Conservation (phyloP, 176 grass and related monocot genomes). For the Carex littledalei region DNA sequence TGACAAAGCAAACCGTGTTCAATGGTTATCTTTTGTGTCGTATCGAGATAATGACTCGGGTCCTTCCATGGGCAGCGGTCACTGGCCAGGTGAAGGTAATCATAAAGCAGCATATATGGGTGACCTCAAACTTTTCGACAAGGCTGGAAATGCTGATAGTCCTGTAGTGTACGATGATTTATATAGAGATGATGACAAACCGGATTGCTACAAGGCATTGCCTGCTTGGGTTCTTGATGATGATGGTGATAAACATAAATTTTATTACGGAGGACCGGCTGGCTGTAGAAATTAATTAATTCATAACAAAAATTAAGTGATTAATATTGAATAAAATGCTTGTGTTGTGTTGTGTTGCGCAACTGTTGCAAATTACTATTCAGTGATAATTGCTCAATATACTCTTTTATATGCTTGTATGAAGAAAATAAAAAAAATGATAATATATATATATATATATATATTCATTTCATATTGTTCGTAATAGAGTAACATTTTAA, state of each 20-base stretch:
- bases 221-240: background rate
- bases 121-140: background rate
- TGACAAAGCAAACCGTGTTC: background rate
- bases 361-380: too few relatives aligned
- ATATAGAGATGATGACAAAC: background rate
- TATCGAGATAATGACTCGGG: background rate
- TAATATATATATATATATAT: too few relatives aligned
- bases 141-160: background rate
- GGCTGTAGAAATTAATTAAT: background rate
- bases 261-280: background rate
- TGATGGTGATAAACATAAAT: background rate
- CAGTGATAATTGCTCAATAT: too few relatives aligned
- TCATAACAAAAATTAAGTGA: background rate
- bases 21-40: background rate
- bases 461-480: too few relatives aligned
- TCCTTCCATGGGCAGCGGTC: conserved; percentile 15
- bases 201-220: background rate
- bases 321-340: background rate
- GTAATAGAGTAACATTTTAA: too few relatives aligned
- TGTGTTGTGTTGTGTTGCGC: too few relatives aligned
- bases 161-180: background rate
- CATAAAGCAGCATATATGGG: conserved; percentile 1
- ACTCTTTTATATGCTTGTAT: too few relatives aligned
- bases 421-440: too few relatives aligned
- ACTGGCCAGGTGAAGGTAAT: background rate